A percentile compares a stretch with the other conserved stretches of the same genome.
Conservation (phyloP, 371 early-diverging fungal genomes). For the Mortierella sp. region DNA sequence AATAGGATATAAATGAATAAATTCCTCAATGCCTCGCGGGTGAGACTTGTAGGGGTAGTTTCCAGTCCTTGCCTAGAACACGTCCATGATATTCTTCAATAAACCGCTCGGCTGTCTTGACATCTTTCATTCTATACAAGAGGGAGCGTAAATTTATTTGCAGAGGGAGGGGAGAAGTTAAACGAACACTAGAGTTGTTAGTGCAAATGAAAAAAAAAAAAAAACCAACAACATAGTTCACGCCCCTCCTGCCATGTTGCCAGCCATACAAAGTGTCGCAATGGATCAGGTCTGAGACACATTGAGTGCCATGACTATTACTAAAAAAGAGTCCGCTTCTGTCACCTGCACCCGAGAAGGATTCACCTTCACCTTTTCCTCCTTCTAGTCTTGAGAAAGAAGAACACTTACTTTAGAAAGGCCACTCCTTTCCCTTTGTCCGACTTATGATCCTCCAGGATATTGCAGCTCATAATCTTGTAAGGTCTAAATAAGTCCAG, state of each 20-base stretch:
- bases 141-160: background rate
- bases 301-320: no score
- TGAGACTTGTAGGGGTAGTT: slow-evolving; percentile 40
- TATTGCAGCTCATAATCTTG: slow-evolving; percentile 22
- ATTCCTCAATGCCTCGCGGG: slow-evolving; percentile 16
- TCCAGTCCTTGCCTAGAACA: slow-evolving; percentile 40
- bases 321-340: no score
- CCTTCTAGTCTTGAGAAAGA: background rate
- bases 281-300: no score
- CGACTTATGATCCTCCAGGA: slow-evolving; percentile 30
- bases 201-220: background rate
- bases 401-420: slow-evolving; percentile 35
- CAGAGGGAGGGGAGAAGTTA: background rate
- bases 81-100: slow-evolving; percentile 49
- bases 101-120: slow-evolving; percentile 32
- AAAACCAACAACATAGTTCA: background rate
- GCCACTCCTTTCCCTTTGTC: slow-evolving; percentile 42
- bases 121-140: slow-evolving; percentile 26
- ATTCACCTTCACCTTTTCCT: no score
- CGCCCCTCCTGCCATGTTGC: no score
- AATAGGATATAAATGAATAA: background rate
- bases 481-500: slow-evolving; percentile 34
- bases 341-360: no score
- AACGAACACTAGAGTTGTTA: no score
- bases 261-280: no score